These are phyloP conservation scores for Margaritispora aquatica DNA, from an alignment of 495 filamentous ascomycete genomes.

Conservation along the genomic window DNA sequence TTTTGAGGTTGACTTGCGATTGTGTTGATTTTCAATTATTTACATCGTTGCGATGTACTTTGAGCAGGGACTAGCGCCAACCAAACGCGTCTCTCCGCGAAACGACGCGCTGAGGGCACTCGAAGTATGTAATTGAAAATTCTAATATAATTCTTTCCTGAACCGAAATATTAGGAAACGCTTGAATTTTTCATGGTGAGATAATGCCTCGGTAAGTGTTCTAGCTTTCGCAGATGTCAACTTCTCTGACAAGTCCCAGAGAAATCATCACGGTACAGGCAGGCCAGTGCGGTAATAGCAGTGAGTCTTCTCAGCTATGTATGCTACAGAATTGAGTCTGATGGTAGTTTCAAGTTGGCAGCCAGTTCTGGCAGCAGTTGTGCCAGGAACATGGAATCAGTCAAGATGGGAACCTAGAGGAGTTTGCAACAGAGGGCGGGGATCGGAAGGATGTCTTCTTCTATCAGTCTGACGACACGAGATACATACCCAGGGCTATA, in stretches of 20 bases:
- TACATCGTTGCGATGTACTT: not conserved
- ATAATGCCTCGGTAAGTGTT: slow-evolving; percentile 43
- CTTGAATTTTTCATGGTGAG: slow-evolving; percentile 1
- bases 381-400: slow-evolving; percentile 98
- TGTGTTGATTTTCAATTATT: not conserved
- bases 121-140: not conserved
- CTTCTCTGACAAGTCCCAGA: slow-evolving; percentile 39
- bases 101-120: not conserved
- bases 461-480: slow-evolving; percentile 96
- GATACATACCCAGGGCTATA: slow-evolving; percentile 96
- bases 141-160: not conserved
- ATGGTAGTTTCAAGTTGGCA: slow-evolving; percentile 56
- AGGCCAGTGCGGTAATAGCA: slow-evolving; percentile 98
- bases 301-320: slow-evolving; percentile 45
- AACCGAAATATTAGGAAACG: not conserved
- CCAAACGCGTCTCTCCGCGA: slow-evolving; percentile 13
- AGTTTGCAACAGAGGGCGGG: slow-evolving; percentile 91
- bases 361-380: slow-evolving; percentile 95
- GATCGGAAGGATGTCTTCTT: slow-evolving; percentile 99
- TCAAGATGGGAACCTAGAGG: slow-evolving; percentile 91
- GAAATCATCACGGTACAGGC: slow-evolving; percentile 99
- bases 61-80: slow-evolving; percentile 4
- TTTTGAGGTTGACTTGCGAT: not conserved
- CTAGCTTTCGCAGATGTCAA: not conserved
- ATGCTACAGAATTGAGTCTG: slow-evolving; percentile 6